A percentile compares a stretch with the other conserved stretches of the same genome.
phyloP scores from a whole-genome alignment of 805 yeast species.

The Brettanomyces sp. region DNA sequence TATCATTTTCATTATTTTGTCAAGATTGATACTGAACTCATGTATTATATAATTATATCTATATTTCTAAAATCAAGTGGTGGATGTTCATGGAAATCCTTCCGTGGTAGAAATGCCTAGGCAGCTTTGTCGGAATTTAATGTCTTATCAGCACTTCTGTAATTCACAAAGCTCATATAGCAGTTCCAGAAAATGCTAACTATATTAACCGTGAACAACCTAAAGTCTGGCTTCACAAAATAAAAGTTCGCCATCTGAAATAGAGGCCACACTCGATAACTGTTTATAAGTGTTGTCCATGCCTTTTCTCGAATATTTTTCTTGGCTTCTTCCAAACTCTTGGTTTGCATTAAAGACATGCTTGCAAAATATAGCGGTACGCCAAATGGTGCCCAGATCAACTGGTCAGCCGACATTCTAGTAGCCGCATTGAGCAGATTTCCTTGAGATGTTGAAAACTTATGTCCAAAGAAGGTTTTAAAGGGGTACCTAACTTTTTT shows the following conservation, averaged over 20 bases:
- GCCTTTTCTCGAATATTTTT: conserved; percentile 40
- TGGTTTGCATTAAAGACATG: conserved; percentile 60
- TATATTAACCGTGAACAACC: conserved; percentile 60
- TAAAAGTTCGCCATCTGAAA: conserved; percentile 75
- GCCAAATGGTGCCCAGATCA: conserved; percentile 67
- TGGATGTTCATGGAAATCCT: too few relatives aligned
- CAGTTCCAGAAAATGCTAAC: conserved; percentile 81
- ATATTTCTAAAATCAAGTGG: too few relatives aligned
- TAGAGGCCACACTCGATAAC: conserved; percentile 87
- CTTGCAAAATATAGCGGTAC: conserved; percentile 63
- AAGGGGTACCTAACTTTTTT: conserved; percentile 29
- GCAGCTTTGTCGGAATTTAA: neutral
- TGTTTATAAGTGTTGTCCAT: conserved; percentile 60
- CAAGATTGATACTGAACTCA: too few relatives aligned
- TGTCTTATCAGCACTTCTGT: conserved; percentile 7
- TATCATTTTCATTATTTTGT: too few relatives aligned
- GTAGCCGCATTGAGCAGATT: conserved; percentile 27
- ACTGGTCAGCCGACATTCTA: conserved; percentile 64
- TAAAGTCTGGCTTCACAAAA: conserved; percentile 60
- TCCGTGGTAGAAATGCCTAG: too few relatives aligned
- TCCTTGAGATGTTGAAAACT: conserved; percentile 1
- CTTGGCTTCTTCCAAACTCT: conserved; percentile 29
- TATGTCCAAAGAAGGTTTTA: conserved; percentile 4
- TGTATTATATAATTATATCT: too few relatives aligned
- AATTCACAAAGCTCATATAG: conserved; percentile 54